Percentiles rank a stretch among this genome's conserved stretches.
phyloP scores from a whole-genome alignment of 1,284 basidiomycete species.

The Grifola frondosa region DNA sequence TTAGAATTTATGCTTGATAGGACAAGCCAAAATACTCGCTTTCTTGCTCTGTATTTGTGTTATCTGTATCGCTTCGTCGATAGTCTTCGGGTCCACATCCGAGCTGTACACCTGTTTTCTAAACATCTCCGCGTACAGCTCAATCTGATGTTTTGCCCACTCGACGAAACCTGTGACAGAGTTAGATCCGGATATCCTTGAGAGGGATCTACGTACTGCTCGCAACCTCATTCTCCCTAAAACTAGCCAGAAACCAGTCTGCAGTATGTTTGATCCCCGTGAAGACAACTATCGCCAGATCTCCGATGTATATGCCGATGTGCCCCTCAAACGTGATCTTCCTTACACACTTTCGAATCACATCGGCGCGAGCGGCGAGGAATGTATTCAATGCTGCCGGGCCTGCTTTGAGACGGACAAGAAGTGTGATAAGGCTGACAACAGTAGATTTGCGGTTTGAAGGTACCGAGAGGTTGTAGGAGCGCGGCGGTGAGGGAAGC shows the following conservation, averaged over 20 bases:
- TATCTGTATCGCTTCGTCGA: slow-evolving; percentile 76
- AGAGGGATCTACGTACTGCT: slow-evolving; percentile 60
- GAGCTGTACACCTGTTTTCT: slow-evolving; percentile 88
- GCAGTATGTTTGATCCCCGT: slow-evolving; percentile 93
- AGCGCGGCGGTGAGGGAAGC: slow-evolving; percentile 73
- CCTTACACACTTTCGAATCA: slow-evolving; percentile 76
- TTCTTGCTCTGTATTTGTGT: slow-evolving; percentile 79
- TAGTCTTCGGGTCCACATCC: slow-evolving; percentile 64
- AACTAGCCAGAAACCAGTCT: slow-evolving; percentile 97
- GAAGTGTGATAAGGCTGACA: slow-evolving; percentile 69
- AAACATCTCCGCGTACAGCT: slow-evolving; percentile 84
- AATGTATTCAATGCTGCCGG: slow-evolving; percentile 84
- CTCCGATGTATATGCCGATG: slow-evolving; percentile 76
- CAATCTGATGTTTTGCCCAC: slow-evolving; percentile 90
- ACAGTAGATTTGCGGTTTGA: slow-evolving; percentile 79
- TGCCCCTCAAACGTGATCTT: slow-evolving; percentile 92
- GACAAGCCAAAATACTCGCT: slow-evolving; percentile 41
- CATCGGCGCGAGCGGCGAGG: slow-evolving; percentile 73
- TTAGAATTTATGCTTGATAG: neutral
- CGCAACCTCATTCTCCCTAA: slow-evolving; percentile 92
- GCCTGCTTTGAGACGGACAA: slow-evolving; percentile 76
- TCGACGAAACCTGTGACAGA: slow-evolving; percentile 76
- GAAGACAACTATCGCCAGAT: slow-evolving; percentile 82
- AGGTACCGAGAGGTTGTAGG: slow-evolving; percentile 70
- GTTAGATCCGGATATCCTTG: neutral